These are phyloP conservation scores for Acanthamoeba royreba DNA, from an alignment of 208 protist genomes.

Conservation along the genomic window DNA sequence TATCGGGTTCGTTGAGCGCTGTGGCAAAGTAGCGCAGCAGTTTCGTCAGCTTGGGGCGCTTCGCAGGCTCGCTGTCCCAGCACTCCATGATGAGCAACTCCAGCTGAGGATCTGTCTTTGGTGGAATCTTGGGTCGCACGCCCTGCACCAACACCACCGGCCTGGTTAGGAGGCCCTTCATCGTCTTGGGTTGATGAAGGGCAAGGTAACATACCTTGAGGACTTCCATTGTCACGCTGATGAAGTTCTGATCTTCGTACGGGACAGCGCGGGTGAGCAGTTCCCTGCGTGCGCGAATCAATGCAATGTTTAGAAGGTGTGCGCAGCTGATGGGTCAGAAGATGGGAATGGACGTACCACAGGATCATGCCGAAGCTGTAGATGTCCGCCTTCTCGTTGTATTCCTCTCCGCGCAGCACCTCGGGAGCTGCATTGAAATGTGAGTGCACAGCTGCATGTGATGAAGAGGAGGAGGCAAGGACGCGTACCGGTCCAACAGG, in stretches of 20 bases:
- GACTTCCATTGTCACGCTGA: background rate
- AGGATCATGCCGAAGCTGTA: background rate
- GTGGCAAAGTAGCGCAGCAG: background rate
- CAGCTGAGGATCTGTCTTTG: background rate
- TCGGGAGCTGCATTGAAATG: background rate
- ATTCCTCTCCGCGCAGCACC: background rate
- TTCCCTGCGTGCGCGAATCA: too few species aligned
- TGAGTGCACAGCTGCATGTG: background rate
- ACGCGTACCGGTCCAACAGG: background rate
- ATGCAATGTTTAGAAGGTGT: too few species aligned
- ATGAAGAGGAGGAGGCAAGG: background rate
- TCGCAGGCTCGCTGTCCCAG: background rate
- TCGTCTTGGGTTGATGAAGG: background rate
- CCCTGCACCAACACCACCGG: background rate
- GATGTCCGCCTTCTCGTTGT: conserved; percentile 3
- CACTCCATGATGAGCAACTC: background rate
- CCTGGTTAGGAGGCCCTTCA: background rate
- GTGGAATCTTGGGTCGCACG: background rate
- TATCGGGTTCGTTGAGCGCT: background rate
- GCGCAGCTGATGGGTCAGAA: background rate
- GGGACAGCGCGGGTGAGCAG: background rate
- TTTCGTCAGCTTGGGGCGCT: background rate
- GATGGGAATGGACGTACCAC: background rate
- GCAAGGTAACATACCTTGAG: background rate
- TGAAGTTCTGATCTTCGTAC: background rate